Evolutionary conservation across 805 yeast species (phyloP).

Genomic region (Cyberlindnera bimundalis): DNA sequence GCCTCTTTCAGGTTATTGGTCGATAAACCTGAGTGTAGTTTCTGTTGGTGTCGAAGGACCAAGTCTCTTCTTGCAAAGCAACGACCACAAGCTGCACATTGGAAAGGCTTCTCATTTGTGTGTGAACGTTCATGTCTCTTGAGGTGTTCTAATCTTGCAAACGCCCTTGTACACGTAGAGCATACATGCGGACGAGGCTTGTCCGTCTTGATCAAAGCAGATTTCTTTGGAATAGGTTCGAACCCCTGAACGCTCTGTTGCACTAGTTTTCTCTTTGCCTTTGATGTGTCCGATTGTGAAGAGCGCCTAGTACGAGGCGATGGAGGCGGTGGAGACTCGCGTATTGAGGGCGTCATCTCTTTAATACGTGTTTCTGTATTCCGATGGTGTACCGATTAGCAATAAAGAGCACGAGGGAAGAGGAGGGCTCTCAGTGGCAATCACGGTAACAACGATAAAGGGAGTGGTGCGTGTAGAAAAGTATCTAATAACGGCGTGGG

Average conservation of each 20-base stretch:
- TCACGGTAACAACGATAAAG: too few relatives aligned
- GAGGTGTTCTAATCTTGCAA: conserved; percentile 91
- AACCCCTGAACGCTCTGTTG: conserved; percentile 29
- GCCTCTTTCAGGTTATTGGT: conserved; percentile 40
- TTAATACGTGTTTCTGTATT: too few relatives aligned
- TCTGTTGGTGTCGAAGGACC: conserved; percentile 91
- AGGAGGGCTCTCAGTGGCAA: too few relatives aligned
- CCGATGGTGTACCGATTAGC: too few relatives aligned
- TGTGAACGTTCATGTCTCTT: conserved; percentile 93
- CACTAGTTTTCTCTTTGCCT: conserved; percentile 19
- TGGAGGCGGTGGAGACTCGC: not conserved
- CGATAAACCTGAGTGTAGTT: conserved; percentile 61
- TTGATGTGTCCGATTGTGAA: conserved; percentile 3
- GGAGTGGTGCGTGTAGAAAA: too few relatives aligned
- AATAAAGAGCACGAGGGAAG: too few relatives aligned
- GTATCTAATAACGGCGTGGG: too few relatives aligned
- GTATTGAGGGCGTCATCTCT: not conserved
- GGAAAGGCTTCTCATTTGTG: conserved; percentile 94
- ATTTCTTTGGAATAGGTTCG: conserved; percentile 83
- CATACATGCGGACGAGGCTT: conserved; percentile 95
- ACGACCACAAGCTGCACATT: conserved; percentile 94
- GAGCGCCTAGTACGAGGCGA: conserved; percentile 7
- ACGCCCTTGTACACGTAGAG: conserved; percentile 86
- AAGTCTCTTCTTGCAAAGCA: conserved; percentile 90
- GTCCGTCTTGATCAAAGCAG: conserved; percentile 80